phyloP scores from a whole-genome alignment of 805 yeast species.

The Jamesozyma spencerorum region DNA sequence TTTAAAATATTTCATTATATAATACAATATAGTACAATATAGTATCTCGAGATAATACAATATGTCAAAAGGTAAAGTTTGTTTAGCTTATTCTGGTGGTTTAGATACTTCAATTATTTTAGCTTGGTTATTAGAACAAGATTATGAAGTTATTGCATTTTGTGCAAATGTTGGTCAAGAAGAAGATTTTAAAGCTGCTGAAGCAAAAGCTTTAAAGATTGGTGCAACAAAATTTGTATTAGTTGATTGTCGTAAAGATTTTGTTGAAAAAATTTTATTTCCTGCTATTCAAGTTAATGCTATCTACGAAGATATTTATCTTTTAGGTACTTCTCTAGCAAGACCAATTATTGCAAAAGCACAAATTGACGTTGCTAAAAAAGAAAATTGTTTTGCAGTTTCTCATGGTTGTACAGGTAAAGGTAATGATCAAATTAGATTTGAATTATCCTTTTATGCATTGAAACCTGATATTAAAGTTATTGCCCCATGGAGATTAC shows the following conservation, averaged over 20 bases:
- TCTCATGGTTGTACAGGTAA: conserved; percentile 99
- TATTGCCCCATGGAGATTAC: conserved; percentile 99
- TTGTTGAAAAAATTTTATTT: conserved; percentile 80
- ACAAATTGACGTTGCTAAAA: conserved; percentile 92
- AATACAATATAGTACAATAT: no score
- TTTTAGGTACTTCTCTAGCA: conserved; percentile 95
- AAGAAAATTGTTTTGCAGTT: conserved; percentile 96
- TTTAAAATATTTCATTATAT: not conserved
- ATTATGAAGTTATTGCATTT: conserved; percentile 96
- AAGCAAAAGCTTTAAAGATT: conserved; percentile 88
- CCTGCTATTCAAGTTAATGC: conserved; percentile 98
- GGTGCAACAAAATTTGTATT: conserved; percentile 95
- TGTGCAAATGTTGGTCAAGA: conserved; percentile 99
- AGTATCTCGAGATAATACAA: not conserved
- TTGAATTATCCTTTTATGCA: conserved; percentile 94
- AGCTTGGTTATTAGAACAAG: conserved; percentile 97
- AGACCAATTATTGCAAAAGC: conserved; percentile 99
- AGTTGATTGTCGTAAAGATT: conserved; percentile 91
- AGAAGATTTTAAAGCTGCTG: conserved; percentile 97
- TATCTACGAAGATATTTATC: conserved; percentile 92
- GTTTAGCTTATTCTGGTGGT: conserved; percentile 99
- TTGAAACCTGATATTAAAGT: conserved; percentile 93
- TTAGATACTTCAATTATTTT: conserved; percentile 94
- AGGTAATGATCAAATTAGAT: conserved; percentile 99
- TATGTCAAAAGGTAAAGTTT: conserved; percentile 97